Evolutionary conservation across 257 asterid species (phyloP).

Genomic region (Capsicum baccatum): DNA sequence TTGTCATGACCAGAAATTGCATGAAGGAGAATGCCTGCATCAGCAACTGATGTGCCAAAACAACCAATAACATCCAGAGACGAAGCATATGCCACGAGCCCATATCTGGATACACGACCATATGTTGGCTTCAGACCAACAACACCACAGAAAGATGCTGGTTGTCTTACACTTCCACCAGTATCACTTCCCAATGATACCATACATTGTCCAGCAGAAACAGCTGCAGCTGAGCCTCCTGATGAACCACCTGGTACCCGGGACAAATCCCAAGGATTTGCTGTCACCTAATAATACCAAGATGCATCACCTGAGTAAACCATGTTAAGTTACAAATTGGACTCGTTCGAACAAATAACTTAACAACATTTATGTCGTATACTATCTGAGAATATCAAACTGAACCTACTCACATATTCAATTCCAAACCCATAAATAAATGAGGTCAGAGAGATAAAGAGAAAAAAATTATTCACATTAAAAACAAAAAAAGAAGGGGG

Average conservation of each 20-base stretch:
- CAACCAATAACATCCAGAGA: constrained; percentile 97
- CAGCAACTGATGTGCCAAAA: constrained; percentile 98
- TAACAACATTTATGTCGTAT: background rate
- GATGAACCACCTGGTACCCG: constrained; percentile 99
- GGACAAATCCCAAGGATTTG: constrained; percentile 97
- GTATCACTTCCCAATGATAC: constrained; percentile 96
- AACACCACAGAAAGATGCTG: constrained; percentile 96
- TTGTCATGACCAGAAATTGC: constrained; percentile 84
- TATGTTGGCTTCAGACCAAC: constrained; percentile 97
- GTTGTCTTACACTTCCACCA: constrained; percentile 99
- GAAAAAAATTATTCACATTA: background rate
- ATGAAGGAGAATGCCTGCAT: constrained; percentile 83
- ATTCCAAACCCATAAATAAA: background rate
- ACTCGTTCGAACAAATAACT: constrained; percentile 26
- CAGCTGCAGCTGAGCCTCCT: constrained; percentile 98
- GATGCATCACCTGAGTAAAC: constrained; percentile 83
- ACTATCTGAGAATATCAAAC: background rate
- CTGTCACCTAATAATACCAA: constrained; percentile 88
- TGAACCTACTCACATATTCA: background rate
- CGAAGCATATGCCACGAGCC: constrained; percentile 98
- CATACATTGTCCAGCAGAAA: constrained; percentile 94
- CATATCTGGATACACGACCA: constrained; percentile 98
- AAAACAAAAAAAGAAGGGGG: too few species aligned
- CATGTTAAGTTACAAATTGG: constrained; percentile 53
- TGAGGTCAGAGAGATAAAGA: background rate